Percentiles rank a stretch among this genome's conserved stretches.
phyloP scores from a whole-genome alignment of 768 basidiomycete species.

The Lactarius vividus region DNA sequence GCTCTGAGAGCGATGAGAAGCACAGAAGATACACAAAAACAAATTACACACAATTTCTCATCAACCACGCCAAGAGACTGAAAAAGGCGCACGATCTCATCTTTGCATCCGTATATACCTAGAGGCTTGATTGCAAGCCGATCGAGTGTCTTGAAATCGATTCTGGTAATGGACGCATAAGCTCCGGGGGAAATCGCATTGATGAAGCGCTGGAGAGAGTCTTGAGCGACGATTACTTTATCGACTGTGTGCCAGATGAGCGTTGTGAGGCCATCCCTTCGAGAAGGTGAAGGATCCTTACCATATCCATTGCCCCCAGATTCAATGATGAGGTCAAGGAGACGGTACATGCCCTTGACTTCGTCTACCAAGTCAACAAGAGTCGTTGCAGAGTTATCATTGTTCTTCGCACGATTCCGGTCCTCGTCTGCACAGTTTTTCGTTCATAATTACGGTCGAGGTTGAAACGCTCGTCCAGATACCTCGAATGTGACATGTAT shows the following conservation, averaged over 20 bases:
- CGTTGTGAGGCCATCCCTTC: background rate
- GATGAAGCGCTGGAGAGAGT: conserved; percentile 46
- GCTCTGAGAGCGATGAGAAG: conserved; percentile 21
- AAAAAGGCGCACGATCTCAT: conserved; percentile 48
- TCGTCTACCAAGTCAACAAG: background rate
- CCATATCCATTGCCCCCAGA: conserved; percentile 50
- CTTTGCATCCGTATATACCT: conserved; percentile 56
- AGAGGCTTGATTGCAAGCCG: conserved; percentile 44
- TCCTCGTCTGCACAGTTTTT: background rate
- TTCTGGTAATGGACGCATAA: conserved; percentile 50
- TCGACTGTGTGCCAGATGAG: conserved; percentile 41
- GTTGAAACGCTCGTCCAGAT: background rate
- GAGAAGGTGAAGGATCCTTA: conserved; percentile 29
- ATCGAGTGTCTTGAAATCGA: conserved; percentile 56
- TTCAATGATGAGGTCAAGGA: conserved; percentile 53
- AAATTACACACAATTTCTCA: conserved; percentile 38
- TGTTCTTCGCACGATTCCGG: background rate
- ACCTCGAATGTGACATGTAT: background rate
- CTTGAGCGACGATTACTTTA: conserved; percentile 58
- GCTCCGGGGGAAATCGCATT: conserved; percentile 49
- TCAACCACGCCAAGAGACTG: conserved; percentile 38
- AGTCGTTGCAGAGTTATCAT: background rate
- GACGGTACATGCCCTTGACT: conserved; percentile 48
- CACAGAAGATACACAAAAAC: background rate
- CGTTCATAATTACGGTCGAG: background rate